Evolutionary conservation across 2,329 filamentous ascomycete species (phyloP), one percentile per base, ranked within the genome.

Genomic region (Alternaria arbusti): DNA sequence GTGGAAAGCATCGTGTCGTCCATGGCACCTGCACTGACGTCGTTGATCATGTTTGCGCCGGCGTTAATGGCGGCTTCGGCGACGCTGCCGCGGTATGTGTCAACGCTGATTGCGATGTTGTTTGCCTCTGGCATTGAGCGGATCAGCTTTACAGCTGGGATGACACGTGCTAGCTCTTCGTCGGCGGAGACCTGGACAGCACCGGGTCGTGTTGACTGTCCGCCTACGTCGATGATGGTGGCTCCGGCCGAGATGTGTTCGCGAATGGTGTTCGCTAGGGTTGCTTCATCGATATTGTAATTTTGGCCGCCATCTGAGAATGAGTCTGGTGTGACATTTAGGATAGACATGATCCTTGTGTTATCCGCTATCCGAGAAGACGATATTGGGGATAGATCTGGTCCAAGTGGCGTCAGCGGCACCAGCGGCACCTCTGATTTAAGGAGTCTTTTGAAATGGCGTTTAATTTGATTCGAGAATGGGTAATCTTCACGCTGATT

Each of bases 241-340:
- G 92, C 93, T 32, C 94, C 94, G 8, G 84, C 83, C 43, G 82
- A 80, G 65, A 96, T 87, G 75, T 93, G 89, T 11, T 81, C 71
- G 54, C 84, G 81, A 15, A 94, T 85, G 1, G 87, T 91, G 12
- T 83, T 75, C 12, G 84, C 81, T 25, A 96, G 84, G 25, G 82
- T 70, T 23, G 79, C 65, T 2, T 82, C 65, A 66, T 87, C 84
- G 12, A 81, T 57, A 47, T 72, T 67, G 57, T 70, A 77, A 47
- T 77, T 87, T 9, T 84, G 74, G 9, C 94, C 94, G 57, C 94
- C 95, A 76, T 98, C 94, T 1, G 95, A 98, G 83, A 99, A 99
- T 10, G 95, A 98, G 81, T 99, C 95, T 0, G 95, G 95, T 0
- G 96, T 98, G 56, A 97, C 83, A 80, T 99, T 99, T 49, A 98